phyloP scores from a whole-genome alignment of 1,284 basidiomycete genomes.

The Cutaneotrichosporon dermatis region DNA sequence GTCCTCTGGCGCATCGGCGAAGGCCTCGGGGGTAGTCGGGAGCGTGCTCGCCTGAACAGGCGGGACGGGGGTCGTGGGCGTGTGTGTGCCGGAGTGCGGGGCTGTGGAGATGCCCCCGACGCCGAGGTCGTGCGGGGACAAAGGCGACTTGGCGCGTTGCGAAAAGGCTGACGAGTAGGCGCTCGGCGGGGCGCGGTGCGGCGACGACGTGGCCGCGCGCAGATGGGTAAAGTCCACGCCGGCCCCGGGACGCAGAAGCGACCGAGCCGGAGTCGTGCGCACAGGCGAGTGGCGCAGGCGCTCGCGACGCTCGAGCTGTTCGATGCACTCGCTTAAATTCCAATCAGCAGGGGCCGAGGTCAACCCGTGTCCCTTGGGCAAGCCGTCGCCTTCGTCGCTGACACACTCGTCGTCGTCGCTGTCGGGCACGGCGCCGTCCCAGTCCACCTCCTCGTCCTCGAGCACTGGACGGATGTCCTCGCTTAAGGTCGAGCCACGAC shows the following conservation, averaged over 20 bases:
- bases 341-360: constrained; percentile 21
- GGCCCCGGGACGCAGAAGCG: constrained; percentile 3
- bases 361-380: constrained; percentile 17
- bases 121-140: constrained; percentile 1
- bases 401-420: constrained; percentile 15
- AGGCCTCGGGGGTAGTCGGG: constrained; percentile 2
- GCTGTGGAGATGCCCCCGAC: neutral
- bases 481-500: constrained; percentile 30
- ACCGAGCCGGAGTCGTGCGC: neutral
- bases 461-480: constrained; percentile 25
- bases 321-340: constrained; percentile 12
- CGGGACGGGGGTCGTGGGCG: neutral
- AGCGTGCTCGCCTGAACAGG: neutral
- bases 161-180: constrained; percentile 2
- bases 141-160: constrained; percentile 10
- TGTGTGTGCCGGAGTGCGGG: neutral
- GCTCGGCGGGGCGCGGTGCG: constrained; percentile 3
- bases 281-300: constrained; percentile 7
- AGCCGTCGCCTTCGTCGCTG: constrained; percentile 5
- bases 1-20: constrained; percentile 8
- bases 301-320: constrained; percentile 14
- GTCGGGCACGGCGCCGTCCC: constrained; percentile 29
- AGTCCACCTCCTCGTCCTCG: constrained; percentile 40
- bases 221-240: constrained; percentile 6
- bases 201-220: neutral